Evolutionary conservation across 2,329 filamentous ascomycete genomes (phyloP).

Genomic region (Stemphylium lycopersici): DNA sequence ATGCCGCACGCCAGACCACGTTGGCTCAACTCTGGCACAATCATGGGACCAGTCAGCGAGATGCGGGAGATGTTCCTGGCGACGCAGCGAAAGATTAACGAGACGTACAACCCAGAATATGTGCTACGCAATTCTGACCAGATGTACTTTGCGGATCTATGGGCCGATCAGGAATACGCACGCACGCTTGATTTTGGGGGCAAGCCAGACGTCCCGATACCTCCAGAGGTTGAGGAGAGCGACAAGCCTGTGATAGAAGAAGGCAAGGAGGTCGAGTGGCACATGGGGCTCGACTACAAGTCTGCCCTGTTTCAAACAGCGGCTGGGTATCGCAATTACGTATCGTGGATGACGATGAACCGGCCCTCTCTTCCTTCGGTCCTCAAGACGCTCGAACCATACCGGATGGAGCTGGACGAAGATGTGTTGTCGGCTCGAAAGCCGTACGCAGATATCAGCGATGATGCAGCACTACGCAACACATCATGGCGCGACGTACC

Average conservation of each 20-base stretch:
- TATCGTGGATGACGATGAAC: slow-evolving; percentile 1
- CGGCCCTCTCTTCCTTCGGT: not conserved
- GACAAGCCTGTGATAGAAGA: not conserved
- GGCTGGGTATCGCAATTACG: not conserved
- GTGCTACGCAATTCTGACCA: slow-evolving; percentile 6
- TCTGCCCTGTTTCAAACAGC: slow-evolving; percentile 1
- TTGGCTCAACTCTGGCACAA: slow-evolving; percentile 5
- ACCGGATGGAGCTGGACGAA: not conserved
- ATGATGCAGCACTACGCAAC: not conserved
- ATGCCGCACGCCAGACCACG: slow-evolving; percentile 4
- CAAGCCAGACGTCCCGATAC: not conserved
- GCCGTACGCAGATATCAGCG: not conserved
- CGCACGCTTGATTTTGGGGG: not conserved
- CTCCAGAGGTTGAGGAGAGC: not conserved
- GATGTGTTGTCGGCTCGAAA: not conserved
- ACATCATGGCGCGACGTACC: slow-evolving; percentile 2
- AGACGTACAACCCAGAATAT: slow-evolving; percentile 1
- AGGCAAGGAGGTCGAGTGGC: not conserved
- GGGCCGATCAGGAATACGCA: slow-evolving; percentile 2
- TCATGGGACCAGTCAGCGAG: not conserved
- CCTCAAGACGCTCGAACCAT: not conserved
- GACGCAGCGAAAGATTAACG: not conserved
- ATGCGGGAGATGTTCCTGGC: slow-evolving; percentile 3
- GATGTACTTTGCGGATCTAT: slow-evolving; percentile 4
- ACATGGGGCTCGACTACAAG: slow-evolving; percentile 2